Base-by-base conservation (phyloP, 768 basidiomycete species). In the Hygrocybe coccinea region DNA sequence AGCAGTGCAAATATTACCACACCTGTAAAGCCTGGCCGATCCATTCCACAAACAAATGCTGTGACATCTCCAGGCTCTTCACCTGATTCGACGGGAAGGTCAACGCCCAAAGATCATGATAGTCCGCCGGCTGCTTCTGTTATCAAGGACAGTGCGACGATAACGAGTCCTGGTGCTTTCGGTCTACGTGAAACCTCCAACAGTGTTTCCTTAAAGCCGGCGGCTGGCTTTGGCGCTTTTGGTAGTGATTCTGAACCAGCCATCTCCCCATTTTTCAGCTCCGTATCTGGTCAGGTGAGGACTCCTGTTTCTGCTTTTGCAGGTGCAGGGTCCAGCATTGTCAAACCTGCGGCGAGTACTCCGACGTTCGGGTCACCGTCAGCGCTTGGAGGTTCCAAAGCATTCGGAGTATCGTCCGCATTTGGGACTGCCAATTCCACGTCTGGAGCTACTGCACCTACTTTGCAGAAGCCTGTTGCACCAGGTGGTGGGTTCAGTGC, bases 181-280 rank as follows among this genome's bases (percentile, higher is more conserved):
- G 46, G 52, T 39, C 29, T 44, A 14, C 54, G 59, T 22, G 21
- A 54, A 19, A 53, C 50, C 62, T 19, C 50, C 19, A 61, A 41
- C 12, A 67, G 69, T n/a, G 60, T 65, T 1, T 71, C 74, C 60
- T 19, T 50, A 11, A 69, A 66, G 50, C 76, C 76, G 33, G 71
- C 76, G 3, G 54, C 67, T 44, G 78, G 77, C 1, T 78, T 79
- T 54, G 76, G 77, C 12, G 79, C 78, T 0, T 80, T 82, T 62
- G 77, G 76, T 15, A 73, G 71, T 44, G 70, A 68, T 35, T 62
- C 65, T 46, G 60, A 72, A 3, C 67, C 77, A 22, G 65, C 74
- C 38, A 65, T 73, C 41, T 85, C 84, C 6, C 82, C 83, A 2
- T 85, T 85, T 66, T 78, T 79, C 65, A 77, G 79, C 8, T 50